Evolutionary conservation across 805 yeast genomes (phyloP).

Genomic region (Candida dajiaensis): DNA sequence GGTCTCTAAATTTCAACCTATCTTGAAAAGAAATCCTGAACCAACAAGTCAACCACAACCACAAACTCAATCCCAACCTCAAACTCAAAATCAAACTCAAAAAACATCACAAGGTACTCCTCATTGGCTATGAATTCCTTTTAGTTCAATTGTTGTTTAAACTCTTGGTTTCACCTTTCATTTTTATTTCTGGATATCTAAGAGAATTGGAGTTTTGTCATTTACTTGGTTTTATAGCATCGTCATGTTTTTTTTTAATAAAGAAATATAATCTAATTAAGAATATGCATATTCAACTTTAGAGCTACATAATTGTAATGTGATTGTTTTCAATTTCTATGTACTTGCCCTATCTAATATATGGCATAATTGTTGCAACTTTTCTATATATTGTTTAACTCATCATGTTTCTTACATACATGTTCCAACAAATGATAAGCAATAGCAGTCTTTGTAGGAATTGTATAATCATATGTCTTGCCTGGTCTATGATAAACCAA

Average conservation of each 20-base stretch:
- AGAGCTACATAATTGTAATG: too few species aligned
- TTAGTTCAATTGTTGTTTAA: not conserved
- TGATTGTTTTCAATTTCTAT: too few species aligned
- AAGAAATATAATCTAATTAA: not conserved
- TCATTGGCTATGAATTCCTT: not conserved
- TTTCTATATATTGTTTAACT: not conserved
- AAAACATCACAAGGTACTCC: not conserved
- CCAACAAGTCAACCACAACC: not conserved
- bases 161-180: not conserved
- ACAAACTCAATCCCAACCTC: not conserved
- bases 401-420: slow-evolving; percentile 14
- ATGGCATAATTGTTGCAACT: too few species aligned
- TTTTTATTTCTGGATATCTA: not conserved
- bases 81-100: not conserved
- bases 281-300: too few species aligned
- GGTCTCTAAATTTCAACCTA: not conserved
- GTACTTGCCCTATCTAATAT: too few species aligned
- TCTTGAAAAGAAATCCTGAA: not conserved
- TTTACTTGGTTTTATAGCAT: not conserved
- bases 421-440: slow-evolving; percentile 22
- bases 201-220: not conserved
- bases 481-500: slow-evolving; percentile 10
- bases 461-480: slow-evolving; percentile 14
- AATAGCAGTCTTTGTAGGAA: slow-evolving; percentile 24
- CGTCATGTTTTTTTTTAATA: not conserved